Evolutionary conservation across 2,329 filamentous ascomycete genomes (phyloP).

Genomic region (Xylaria sp.): DNA sequence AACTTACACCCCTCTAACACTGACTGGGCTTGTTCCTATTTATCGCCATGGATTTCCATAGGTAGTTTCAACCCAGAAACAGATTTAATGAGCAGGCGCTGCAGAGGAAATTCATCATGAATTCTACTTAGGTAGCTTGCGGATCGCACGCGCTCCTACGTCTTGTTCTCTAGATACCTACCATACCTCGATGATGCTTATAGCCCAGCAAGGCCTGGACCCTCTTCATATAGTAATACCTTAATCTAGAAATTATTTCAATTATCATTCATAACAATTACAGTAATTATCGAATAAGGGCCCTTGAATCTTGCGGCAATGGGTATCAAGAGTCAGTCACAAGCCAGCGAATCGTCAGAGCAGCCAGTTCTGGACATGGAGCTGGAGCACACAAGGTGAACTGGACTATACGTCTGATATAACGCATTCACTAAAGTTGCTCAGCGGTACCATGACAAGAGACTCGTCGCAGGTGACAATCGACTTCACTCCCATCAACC

Average conservation of each 20-base stretch:
- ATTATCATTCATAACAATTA: neutral
- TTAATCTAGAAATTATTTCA: neutral
- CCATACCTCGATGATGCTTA: neutral
- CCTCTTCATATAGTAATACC: neutral
- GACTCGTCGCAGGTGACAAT: slow-evolving; percentile 1
- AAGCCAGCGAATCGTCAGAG: neutral
- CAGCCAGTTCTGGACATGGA: neutral
- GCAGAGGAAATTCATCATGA: neutral
- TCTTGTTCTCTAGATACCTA: neutral
- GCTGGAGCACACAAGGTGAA: slow-evolving; percentile 17
- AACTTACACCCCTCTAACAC: neutral
- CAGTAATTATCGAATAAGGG: neutral
- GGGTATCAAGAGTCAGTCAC: neutral
- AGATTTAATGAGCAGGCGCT: too few species aligned
- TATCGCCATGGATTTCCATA: neutral
- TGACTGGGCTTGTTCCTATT: neutral
- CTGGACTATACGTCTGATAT: too few species aligned
- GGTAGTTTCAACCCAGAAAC: too few species aligned
- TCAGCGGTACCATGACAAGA: neutral
- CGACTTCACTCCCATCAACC: slow-evolving; percentile 26
- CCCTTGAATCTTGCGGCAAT: slow-evolving; percentile 5
- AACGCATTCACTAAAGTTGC: slow-evolving; percentile 5
- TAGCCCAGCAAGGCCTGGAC: neutral
- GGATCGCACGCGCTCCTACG: neutral
- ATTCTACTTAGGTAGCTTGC: neutral